Base-by-base conservation (phyloP, 306 rosid species). In the Gleditsia sinensis region DNA sequence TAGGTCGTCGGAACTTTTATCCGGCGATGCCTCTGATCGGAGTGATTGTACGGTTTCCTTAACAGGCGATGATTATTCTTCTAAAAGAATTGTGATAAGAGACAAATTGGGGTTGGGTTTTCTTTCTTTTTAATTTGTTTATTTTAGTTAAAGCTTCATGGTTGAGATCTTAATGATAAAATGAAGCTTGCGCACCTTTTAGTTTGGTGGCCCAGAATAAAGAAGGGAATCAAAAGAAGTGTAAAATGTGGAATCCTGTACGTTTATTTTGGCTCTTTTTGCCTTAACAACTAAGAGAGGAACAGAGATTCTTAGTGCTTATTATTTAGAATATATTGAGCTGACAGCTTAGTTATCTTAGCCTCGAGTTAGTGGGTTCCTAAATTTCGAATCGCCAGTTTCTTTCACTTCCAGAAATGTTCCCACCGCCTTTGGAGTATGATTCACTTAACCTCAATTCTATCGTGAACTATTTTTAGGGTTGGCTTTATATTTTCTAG, bases 231-330 rank as follows among this genome's bases (percentile, higher is more conserved):
- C 33, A 24, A 24, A 27, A 0, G 71, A 73, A 81, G 74, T 28
- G 70, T 63, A 48, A 65, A 67, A 77, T 86, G 85, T 71, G 55
- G 75, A 72, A 20, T 64, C 62, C n/a, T 19, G 16, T 64, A 45
- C 74, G 7, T 55, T n/a, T 25, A 33, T 32, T 30, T 5, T 12
- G 32, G 17, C 56, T 4, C 8, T 33, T 20, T 62, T 48, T 20
- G 27, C 5, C 24, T 67, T 67, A 1, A 20, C 45, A 21, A 54
- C 50, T 27, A 37, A 71, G 20, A 37, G 55, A 71, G 66, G 16
- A 24, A 42, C 32, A 32, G 83, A 78, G 74, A 79, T 46, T 79
- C 75, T 73, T 32, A 49, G 45, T 40, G 8, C 59, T 68, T 51
- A 28, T 32, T 17, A 17, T 61, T 9, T 34, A 62, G 48, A 19